Evolutionary conservation across 495 filamentous ascomycete species (phyloP), one percentile per base, ranked within the genome.

Genomic region (Aspergillus indologenus): DNA sequence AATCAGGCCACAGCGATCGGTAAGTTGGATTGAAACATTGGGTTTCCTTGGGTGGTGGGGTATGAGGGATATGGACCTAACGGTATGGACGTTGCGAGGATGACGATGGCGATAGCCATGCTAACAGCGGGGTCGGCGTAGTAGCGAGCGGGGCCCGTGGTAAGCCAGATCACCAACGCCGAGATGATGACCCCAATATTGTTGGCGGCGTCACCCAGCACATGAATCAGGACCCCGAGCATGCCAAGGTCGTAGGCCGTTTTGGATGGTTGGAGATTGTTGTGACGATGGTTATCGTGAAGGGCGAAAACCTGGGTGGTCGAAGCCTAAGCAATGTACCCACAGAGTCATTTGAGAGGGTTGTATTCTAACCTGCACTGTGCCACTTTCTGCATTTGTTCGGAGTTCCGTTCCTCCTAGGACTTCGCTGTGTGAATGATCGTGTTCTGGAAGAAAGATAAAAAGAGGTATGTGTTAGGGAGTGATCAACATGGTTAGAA

Each of bases 171-270:
- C 0, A 79, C 65, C 47, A 77, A 50, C 2, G 71, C 78, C 1
- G 77, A 70, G 2, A 74, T 68, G 58, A 81, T 79, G 45, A 81
- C 78, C 11, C 78, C 79, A 15, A 81, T 50, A 45, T 81, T 81
- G 42, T 81, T 81, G 40, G 71, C 66, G 26, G 77, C 78, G 57
- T 81, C 79, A n/a, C 74, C 74, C 18, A 79, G 53, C 7, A 83
- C 73, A 58, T 83, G 80, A 21, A 81, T 47, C 26, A 83, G 54
- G 0, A 81, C 79, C 5, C 76, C 80, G 60, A 76, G 65, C 63
- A 79, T 79, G 3, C 76, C 79, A 5, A 82, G 61, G 51, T 79
- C 78, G 22, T 72, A 50, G 17, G n/a, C 47, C 24, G 19, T 50
- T 12, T 14, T 50, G 4, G 47, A 19, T 15, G 47, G 12, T 5